A percentile compares a stretch with the other conserved stretches of the same genome.
phyloP scores from a whole-genome alignment of 306 rosid species.

The Cucurbita pepo region DNA sequence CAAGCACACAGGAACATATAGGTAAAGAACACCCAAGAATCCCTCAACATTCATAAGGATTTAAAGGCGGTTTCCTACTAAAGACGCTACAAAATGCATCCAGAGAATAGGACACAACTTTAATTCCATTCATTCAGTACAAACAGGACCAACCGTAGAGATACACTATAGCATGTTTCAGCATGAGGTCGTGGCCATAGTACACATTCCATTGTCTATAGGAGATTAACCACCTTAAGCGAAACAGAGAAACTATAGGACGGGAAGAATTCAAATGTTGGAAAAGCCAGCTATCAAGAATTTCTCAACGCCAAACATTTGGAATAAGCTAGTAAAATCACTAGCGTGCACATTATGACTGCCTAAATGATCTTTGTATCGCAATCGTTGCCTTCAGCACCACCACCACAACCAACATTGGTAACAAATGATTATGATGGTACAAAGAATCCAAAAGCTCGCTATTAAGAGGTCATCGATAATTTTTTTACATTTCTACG shows the following conservation, averaged over 20 bases:
- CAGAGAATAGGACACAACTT: neutral
- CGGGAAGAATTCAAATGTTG: neutral
- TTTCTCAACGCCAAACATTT: neutral
- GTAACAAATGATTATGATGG: neutral
- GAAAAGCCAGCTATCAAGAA: neutral
- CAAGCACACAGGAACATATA: neutral
- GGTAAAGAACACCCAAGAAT: neutral
- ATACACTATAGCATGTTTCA: neutral
- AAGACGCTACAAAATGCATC: neutral
- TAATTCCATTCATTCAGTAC: neutral
- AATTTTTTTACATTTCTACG: neutral
- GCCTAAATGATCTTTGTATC: neutral
- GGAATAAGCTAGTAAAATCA: neutral
- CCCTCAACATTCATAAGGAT: neutral
- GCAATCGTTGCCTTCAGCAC: neutral
- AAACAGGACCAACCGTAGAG: neutral
- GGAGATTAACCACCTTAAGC: neutral
- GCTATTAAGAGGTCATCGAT: neutral
- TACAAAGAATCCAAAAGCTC: neutral
- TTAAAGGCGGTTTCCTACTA: neutral
- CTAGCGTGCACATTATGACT: neutral
- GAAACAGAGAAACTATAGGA: neutral
- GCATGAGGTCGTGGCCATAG: neutral
- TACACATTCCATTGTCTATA: neutral
- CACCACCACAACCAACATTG: neutral